These are phyloP conservation scores for Pythium phragmitis DNA, from an alignment of 352 stramenopile genomes.

Conservation along the genomic window DNA sequence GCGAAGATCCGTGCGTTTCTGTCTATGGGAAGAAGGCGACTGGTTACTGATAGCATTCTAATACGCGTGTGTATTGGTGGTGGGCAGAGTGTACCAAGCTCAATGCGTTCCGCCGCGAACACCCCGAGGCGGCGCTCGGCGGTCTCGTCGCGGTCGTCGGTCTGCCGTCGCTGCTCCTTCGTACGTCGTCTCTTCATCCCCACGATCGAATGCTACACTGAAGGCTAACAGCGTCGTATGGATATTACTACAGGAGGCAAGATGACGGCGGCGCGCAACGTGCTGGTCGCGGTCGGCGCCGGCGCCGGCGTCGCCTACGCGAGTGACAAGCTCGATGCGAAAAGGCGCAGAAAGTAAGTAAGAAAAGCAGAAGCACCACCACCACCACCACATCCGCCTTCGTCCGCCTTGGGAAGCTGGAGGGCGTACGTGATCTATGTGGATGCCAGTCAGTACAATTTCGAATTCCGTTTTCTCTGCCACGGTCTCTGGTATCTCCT, in stretches of 20 bases:
- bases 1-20: constrained; percentile 49
- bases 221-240: too few relatives aligned
- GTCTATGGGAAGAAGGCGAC: neutral
- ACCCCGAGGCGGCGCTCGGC: constrained; percentile 59
- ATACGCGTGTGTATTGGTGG: too few relatives aligned
- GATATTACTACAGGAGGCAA: constrained; percentile 48
- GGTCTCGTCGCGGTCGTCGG: constrained; percentile 59
- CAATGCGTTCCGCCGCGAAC: constrained; percentile 72
- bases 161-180: constrained; percentile 58
- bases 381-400: too few relatives aligned
- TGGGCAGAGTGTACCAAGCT: constrained; percentile 60
- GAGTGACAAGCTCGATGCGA: constrained; percentile 57
- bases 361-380: neutral
- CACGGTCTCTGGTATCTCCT: too few relatives aligned
- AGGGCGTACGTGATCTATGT: too few relatives aligned
- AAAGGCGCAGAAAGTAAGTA: constrained; percentile 30
- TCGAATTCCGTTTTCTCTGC: too few relatives aligned
- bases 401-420: too few relatives aligned
- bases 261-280: constrained; percentile 56
- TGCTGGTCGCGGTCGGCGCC: constrained; percentile 55
- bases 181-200: constrained; percentile 37
- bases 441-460: too few relatives aligned
- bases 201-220: too few relatives aligned
- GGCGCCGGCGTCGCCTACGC: constrained; percentile 58
- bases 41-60: neutral